phyloP scores from a whole-genome alignment of 805 yeast genomes.

The Sugiyamaella marilandica region DNA sequence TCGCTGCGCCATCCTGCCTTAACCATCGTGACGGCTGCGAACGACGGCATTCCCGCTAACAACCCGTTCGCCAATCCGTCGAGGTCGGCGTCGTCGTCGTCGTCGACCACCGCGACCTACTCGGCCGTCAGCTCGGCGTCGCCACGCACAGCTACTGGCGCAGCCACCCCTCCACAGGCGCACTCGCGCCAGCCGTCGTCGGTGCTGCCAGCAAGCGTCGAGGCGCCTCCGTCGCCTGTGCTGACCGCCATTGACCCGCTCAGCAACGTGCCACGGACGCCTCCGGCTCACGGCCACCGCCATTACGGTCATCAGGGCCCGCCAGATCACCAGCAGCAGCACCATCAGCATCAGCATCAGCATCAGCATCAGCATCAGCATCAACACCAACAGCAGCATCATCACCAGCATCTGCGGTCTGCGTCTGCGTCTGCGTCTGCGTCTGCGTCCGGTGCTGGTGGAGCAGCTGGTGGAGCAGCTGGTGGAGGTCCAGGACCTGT shows the following conservation, averaged over 20 bases:
- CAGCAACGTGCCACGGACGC: neutral
- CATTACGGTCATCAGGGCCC: conserved; percentile 45
- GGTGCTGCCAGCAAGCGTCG: neutral
- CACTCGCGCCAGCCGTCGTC: neutral
- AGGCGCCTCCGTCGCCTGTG: neutral
- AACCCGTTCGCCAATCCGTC: neutral
- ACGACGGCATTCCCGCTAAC: neutral
- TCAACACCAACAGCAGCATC: neutral
- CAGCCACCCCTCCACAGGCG: neutral
- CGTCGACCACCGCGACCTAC: neutral
- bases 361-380: neutral
- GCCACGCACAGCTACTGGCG: neutral
- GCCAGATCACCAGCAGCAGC: conserved; percentile 58
- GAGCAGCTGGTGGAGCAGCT: neutral
- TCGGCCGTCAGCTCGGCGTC: neutral
- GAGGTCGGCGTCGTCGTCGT: neutral
- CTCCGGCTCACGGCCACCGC: neutral
- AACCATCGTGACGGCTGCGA: neutral
- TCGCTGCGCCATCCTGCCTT: neutral
- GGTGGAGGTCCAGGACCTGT: neutral
- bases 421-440: neutral
- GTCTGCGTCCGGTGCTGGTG: neutral
- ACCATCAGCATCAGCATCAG: neutral
- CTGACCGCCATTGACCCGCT: neutral
- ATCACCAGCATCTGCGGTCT: neutral